phyloP scores from a whole-genome alignment of 257 asterid species.

The Nicotiana paniculata region DNA sequence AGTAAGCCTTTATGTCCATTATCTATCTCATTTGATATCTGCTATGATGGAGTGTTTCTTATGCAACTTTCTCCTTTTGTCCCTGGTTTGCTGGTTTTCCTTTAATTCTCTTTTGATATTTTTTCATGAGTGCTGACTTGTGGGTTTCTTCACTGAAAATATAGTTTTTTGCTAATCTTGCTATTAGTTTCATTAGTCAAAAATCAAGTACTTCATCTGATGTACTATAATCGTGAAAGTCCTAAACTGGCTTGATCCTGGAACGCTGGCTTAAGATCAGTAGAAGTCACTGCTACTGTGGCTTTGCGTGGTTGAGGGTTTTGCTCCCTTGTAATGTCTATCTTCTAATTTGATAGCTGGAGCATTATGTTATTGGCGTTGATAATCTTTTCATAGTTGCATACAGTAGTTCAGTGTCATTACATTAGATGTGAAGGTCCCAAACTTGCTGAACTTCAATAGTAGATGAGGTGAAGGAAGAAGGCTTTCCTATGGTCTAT shows the following conservation, averaged over 20 bases:
- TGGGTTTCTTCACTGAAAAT: neutral
- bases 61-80: neutral
- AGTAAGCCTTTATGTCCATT: slow-evolving; percentile 36
- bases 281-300: neutral
- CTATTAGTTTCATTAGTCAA: neutral
- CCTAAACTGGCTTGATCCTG: slow-evolving; percentile 2
- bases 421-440: neutral
- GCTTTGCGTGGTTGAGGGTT: neutral
- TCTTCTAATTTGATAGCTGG: neutral
- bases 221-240: neutral
- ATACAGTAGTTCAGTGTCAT: neutral
- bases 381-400: neutral
- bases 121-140: neutral
- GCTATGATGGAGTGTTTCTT: neutral
- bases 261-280: neutral
- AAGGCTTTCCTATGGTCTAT: neutral
- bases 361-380: neutral
- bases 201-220: slow-evolving; percentile 1
- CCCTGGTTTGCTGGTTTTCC: neutral
- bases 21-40: neutral
- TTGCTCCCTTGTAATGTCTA: neutral
- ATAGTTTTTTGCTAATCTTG: neutral
- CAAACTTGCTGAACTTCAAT: neutral
- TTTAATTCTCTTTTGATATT: neutral
- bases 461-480: neutral